Percentiles rank a stretch among this genome's conserved stretches.
Conservation (phyloP, 2,329 filamentous ascomycete species). For the Orbilia ellipsospora region DNA sequence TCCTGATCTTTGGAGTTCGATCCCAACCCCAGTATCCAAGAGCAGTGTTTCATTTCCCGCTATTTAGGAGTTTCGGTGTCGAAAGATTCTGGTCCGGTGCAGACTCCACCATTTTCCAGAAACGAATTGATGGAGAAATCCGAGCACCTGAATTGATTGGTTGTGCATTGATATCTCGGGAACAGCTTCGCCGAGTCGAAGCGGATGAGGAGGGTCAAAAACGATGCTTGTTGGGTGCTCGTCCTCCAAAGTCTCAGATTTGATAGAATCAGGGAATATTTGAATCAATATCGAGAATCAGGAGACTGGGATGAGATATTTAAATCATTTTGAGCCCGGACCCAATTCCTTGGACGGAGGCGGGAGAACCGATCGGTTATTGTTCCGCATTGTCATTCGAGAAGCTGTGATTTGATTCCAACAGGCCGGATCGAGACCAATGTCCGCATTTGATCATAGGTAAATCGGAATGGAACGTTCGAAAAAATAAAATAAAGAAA, state of each 20-base stretch:
- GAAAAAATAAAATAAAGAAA: constrained; percentile 41
- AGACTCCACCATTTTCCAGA: constrained; percentile 35
- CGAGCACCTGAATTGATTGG: constrained; percentile 45
- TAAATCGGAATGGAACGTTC: constrained; percentile 44
- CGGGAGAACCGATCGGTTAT: constrained; percentile 55
- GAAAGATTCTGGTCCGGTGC: constrained; percentile 13
- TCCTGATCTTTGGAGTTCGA: constrained; percentile 27
- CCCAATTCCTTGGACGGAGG: constrained; percentile 54
- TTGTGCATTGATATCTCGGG: constrained; percentile 38
- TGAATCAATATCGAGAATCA: constrained; percentile 48
- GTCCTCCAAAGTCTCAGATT: constrained; percentile 51
- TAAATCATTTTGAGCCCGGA: constrained; percentile 55
- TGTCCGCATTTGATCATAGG: constrained; percentile 45
- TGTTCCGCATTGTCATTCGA: constrained; percentile 53
- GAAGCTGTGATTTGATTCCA: constrained; percentile 52
- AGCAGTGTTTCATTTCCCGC: constrained; percentile 48
- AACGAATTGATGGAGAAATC: constrained; percentile 53
- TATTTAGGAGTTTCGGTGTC: constrained; percentile 16
- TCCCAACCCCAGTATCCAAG: constrained; percentile 11
- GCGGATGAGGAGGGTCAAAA: constrained; percentile 20
- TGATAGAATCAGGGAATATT: constrained; percentile 49
- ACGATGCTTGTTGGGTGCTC: constrained; percentile 37
- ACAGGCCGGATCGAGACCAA: constrained; percentile 46
- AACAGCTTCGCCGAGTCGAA: constrained; percentile 48
- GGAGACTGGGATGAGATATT: constrained; percentile 50